Base-by-base conservation (phyloP, 331 rosid species). In the Pyracantha coccinea region DNA sequence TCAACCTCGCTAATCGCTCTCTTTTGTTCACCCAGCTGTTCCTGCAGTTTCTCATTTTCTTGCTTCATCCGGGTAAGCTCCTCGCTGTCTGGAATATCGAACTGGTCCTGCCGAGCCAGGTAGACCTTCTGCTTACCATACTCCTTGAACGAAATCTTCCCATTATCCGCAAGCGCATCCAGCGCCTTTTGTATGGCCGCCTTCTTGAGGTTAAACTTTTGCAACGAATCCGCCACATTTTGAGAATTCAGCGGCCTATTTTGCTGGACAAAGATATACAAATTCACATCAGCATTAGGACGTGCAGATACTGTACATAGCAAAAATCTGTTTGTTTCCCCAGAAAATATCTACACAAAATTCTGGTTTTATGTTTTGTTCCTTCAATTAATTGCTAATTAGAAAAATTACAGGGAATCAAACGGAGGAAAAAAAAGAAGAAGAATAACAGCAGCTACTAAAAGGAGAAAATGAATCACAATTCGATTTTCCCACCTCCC, bases 41-140 rank as follows among this genome's bases (percentile, higher is more conserved):
- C 79, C 45, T 92, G 97, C 83, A 87, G 80, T 45, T 78, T 81
- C 66, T 87, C 80, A 76, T 87, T 95, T 14, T 84, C 87, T 44
- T 95, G 93, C 89, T 92, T 95, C 98, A 95, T 92, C 83, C 85
- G 84, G 82, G 65, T 85, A 57, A 95, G 92, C 85, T 90, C 99
- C 33, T 95, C 97, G 24, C 59, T 83, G 68, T 86, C 85, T 2
- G 91, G 97, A 81, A 95, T 87, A 21, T 85, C 76, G 53, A 94
- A 90, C 57, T 86, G 96, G 81, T 95, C 97, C 80, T 95, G 99
- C 62, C 92, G 88, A 57, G 97, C 93, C n/a, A 95, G 50, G 78
- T 95, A 95, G 73, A 95, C 86, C 90, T 94, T 94, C 92, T 94
- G 99, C 83, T 94, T 94, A 11, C 99, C 99, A 66, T 90, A 90